Evolutionary conservation across 352 stramenopile species (phyloP), one percentile per base, ranked within the genome.

Genomic region (Pythium scleroteichum): DNA sequence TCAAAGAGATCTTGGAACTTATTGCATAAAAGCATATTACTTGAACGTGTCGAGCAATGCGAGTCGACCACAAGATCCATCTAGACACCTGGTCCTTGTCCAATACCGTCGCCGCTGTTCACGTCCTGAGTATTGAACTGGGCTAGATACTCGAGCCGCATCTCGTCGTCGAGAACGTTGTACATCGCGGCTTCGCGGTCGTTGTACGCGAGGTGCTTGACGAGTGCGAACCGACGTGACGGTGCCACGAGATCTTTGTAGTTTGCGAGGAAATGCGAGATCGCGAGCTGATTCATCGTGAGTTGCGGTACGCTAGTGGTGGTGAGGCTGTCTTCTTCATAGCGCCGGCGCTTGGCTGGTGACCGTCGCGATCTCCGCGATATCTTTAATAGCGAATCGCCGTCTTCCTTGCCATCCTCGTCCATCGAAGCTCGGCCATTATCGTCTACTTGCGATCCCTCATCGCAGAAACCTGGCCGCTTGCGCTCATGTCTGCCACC

Each of bases 121-220:
- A n/a, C n/a, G n/a, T n/a, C n/a, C n/a, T n/a, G n/a, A n/a, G n/a
- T 39, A 45, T 35, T 48, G 40, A 87, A 87, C 46, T 84, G 64
- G 0, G 58, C 66, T 41, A 87, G 42, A 58, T 67, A 81, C 49
- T 73, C 75, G 5, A 73, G 49, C 20, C 70, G 72, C 27, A 76
- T 78, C 10, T 66, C 71, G 12, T 70, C 59, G 65, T 87, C 77
- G 26, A 87, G 48, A 16, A 87, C 75, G 40, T 85, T 87, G 68
- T 82, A 87, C 77, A 87, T 84, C 59, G 81, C 75, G 42, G 77
- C 77, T 22, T 87, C 77, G 7, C 53, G 53, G 26, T 69, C 54
- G 49, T 87, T 73, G 53, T 75, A 65, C 19, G 77, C 71, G 22
- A 87, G 50, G 44, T 81, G 75, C 33, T 72, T 80, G 42, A 78